Percentiles rank a stretch among this genome's conserved stretches.
These are phyloP conservation scores for Solanum pinnatisectum DNA, from an alignment of 257 asterid species.

Conservation along the genomic window DNA sequence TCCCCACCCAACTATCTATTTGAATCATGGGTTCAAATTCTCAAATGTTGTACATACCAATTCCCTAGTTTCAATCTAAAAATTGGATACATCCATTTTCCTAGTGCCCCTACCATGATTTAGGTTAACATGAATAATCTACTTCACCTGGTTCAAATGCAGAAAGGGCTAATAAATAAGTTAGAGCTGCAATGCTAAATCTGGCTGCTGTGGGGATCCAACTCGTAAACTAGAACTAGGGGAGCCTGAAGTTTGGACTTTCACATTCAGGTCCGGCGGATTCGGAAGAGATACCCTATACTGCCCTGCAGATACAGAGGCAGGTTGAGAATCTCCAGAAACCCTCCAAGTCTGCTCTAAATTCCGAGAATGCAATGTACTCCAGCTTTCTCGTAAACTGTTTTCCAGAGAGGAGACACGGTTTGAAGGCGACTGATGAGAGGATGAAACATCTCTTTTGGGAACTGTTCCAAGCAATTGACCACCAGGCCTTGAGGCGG, in stretches of 20 bases:
- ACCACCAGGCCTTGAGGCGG: not conserved
- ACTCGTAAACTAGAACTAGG: slow-evolving; percentile 74
- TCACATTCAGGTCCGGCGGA: slow-evolving; percentile 65
- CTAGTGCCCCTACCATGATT: slow-evolving; percentile 3
- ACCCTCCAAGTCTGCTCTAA: slow-evolving; percentile 15
- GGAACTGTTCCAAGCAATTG: not conserved
- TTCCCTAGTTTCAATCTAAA: slow-evolving; percentile 20
- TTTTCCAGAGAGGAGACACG: not conserved
- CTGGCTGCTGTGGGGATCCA: slow-evolving; percentile 82
- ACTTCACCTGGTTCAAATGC: not conserved
- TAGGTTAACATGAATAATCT: not conserved
- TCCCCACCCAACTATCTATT: not conserved
- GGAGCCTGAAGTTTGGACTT: slow-evolving; percentile 40
- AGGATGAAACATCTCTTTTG: not conserved
- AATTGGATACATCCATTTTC: slow-evolving; percentile 39
- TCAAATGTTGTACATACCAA: slow-evolving; percentile 5
- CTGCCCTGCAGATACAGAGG: not conserved
- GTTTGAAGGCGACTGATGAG: not conserved
- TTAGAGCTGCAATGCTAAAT: slow-evolving; percentile 88
- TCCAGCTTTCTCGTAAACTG: slow-evolving; percentile 7
- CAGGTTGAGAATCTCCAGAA: slow-evolving; percentile 20
- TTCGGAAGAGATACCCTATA: not conserved
- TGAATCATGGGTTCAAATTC: not conserved
- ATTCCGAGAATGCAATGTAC: slow-evolving; percentile 8
- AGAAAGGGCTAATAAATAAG: not conserved